Percentiles rank a stretch among this genome's conserved stretches.
These are phyloP conservation scores for Rhododendron vialii DNA, from an alignment of 148 eudicot genomes.

Conservation along the genomic window DNA sequence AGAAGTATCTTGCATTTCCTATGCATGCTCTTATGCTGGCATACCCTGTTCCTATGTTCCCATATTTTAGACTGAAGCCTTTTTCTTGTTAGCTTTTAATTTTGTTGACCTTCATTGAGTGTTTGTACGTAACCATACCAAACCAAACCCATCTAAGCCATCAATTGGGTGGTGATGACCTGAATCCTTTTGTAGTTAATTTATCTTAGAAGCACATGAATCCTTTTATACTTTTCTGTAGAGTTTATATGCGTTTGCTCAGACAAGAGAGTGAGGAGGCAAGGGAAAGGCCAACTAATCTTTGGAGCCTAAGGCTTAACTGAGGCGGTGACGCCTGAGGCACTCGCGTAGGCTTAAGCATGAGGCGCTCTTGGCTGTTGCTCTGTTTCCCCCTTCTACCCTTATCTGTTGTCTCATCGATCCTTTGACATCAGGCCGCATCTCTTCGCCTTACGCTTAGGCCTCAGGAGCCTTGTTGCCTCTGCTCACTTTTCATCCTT, in stretches of 20 bases:
- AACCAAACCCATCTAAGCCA: neutral
- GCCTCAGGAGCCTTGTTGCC: neutral
- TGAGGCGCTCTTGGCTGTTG: neutral
- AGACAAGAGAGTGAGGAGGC: neutral
- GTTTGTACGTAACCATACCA: neutral
- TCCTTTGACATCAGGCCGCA: neutral
- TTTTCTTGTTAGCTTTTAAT: neutral
- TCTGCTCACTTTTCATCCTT: neutral
- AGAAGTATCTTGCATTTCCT: neutral
- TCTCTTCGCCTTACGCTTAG: neutral
- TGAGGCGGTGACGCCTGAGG: neutral
- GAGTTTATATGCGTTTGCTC: neutral
- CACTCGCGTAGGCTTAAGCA: neutral
- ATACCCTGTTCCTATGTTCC: neutral
- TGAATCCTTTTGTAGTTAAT: neutral
- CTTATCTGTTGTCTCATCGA: neutral
- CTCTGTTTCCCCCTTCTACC: neutral
- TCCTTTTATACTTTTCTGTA: neutral
- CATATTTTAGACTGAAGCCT: neutral
- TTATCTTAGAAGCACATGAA: neutral
- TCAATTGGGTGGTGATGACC: neutral
- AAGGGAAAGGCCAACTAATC: neutral
- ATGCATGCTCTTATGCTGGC: neutral
- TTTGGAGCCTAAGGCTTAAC: neutral
- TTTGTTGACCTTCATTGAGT: neutral